These are phyloP conservation scores for Fraxinus sp. DNA, from an alignment of 305 asterid genomes.

Conservation along the genomic window DNA sequence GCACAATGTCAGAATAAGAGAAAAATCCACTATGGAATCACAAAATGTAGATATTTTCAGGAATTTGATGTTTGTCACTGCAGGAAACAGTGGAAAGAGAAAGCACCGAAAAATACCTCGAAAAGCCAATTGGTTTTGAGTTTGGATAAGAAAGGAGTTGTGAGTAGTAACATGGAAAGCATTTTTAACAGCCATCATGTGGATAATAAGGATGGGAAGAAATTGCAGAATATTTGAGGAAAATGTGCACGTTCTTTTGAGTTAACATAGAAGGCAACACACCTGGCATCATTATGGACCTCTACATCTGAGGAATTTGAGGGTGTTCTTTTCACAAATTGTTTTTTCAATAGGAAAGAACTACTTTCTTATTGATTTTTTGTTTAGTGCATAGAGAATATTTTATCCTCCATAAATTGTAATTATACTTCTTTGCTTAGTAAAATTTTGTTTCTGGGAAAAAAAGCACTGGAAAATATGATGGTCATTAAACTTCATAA, in stretches of 20 bases:
- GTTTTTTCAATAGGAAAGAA: not conserved
- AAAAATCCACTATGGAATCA: not conserved
- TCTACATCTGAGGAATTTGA: not conserved
- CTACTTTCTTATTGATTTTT: not conserved
- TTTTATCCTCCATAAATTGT: not conserved
- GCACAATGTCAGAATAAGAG: not conserved
- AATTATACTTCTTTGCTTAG: not conserved
- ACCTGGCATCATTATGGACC: not conserved
- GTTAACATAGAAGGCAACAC: not conserved
- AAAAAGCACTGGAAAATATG: not conserved
- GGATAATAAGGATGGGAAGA: not conserved
- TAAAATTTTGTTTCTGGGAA: not conserved
- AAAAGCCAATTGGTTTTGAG: constrained; percentile 3
- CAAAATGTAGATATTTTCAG: not conserved
- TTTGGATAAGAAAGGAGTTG: not conserved
- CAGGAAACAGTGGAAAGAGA: not conserved
- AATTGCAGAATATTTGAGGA: constrained; percentile 4
- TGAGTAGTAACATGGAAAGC: not conserved
- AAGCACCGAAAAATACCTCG: not conserved
- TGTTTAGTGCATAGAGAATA: not conserved
- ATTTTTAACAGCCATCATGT: not conserved
- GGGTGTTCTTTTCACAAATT: not conserved
- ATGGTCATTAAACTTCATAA: constrained; percentile 1
- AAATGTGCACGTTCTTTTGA: not conserved
- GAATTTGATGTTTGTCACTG: not conserved